Percentiles rank a stretch among this genome's conserved stretches.
Conservation (phyloP, 495 filamentous ascomycete genomes). For the Talaromyces thailandensis region DNA sequence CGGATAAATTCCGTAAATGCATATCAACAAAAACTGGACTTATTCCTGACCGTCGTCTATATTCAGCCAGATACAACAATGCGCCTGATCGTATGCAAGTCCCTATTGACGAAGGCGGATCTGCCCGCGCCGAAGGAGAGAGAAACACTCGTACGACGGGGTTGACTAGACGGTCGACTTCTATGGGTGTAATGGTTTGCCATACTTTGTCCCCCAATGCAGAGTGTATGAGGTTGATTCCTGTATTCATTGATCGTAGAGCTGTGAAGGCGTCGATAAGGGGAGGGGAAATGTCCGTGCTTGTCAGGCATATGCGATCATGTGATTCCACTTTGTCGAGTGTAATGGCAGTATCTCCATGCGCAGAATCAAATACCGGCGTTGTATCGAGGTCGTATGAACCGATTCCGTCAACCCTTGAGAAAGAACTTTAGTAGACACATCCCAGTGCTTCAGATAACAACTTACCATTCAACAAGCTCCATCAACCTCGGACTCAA, state of each 20-base stretch:
- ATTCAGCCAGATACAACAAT: not conserved
- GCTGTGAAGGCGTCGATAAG: not conserved
- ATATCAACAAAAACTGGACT: not conserved
- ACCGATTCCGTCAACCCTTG: not conserved
- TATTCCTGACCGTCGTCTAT: not conserved
- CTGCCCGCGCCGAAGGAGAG: not conserved
- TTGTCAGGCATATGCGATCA: not conserved
- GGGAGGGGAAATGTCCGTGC: not conserved
- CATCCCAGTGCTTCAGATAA: not conserved
- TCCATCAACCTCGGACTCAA: not conserved
- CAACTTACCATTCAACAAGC: not conserved
- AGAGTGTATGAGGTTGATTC: not conserved
- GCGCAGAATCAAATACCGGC: not conserved
- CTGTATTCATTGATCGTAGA: not conserved
- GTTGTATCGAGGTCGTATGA: not conserved
- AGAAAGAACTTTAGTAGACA: not conserved
- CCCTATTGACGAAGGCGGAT: not conserved
- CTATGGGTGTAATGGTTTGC: not conserved
- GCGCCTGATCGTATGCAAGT: not conserved
- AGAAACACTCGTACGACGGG: not conserved
- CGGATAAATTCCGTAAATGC: not conserved
- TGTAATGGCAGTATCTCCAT: not conserved
- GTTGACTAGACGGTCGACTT: not conserved
- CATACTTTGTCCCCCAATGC: not conserved
- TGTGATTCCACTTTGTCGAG: not conserved